Evolutionary conservation across 169 alveolate species (phyloP).

Genomic region (Cystoisospora suis): DNA sequence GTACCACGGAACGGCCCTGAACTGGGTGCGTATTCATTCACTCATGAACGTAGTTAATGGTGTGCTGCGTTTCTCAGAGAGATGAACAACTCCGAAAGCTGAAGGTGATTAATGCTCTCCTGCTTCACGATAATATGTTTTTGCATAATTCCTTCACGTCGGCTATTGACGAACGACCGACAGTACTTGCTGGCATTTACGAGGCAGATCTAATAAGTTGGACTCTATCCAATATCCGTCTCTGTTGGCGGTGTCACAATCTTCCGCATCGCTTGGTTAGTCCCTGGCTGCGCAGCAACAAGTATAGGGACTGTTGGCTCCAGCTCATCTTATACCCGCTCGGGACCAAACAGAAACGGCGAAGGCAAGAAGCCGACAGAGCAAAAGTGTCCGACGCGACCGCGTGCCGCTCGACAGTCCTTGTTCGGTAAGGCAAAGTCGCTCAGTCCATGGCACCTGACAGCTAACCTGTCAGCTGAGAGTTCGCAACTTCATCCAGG

Average conservation of each 20-base stretch:
- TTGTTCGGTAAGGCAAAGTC: not conserved
- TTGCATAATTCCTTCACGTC: not conserved
- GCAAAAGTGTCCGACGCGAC: not conserved
- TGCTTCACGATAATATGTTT: constrained; percentile 22
- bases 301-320: not conserved
- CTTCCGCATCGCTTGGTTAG: not conserved
- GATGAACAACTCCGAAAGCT: not conserved
- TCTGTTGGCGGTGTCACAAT: not conserved
- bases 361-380: not conserved
- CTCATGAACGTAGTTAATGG: too few species aligned
- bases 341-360: constrained; percentile 7
- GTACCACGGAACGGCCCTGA: too few species aligned
- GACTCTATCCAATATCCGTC: not conserved
- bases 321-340: constrained; percentile 2
- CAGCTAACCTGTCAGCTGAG: too few species aligned
- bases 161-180: not conserved
- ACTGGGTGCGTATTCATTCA: too few species aligned
- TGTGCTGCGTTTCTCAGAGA: too few species aligned
- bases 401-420: not conserved
- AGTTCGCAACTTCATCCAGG: not conserved
- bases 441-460: too few species aligned
- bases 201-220: not conserved
- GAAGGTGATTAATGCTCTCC: not conserved
- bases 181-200: not conserved
- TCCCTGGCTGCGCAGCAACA: not conserved